Conservation (phyloP, 1,284 basidiomycete species). For the Ganoderma multipileum region DNA sequence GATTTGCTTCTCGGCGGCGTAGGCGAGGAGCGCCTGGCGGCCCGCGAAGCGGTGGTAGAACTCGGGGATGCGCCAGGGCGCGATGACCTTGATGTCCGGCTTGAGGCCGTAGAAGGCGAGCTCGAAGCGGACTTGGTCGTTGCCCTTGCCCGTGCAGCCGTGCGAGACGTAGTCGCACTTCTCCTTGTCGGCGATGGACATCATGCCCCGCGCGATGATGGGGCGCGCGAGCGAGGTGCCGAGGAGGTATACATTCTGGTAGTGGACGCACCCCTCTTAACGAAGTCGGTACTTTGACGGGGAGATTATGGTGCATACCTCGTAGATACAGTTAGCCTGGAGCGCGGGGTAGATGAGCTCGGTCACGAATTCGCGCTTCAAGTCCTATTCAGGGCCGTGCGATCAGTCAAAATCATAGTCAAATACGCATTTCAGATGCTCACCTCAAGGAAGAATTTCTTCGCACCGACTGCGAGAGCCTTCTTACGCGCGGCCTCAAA, state of each 20-base stretch:
- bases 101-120: conserved; percentile 99
- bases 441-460: conserved; percentile 94
- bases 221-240: background rate
- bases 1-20: conserved; percentile 89
- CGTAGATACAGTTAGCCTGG: conserved; percentile 99
- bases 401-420: background rate
- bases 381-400: conserved; percentile 62
- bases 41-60: conserved; percentile 99
- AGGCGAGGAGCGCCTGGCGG: conserved; percentile 91
- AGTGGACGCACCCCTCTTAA: background rate
- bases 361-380: conserved; percentile 95
- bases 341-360: conserved; percentile 98
- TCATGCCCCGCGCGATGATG: conserved; percentile 99
- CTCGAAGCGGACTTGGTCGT: conserved; percentile 99
- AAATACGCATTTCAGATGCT: background rate
- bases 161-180: conserved; percentile 97
- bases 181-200: conserved; percentile 89
- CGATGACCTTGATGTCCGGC: conserved; percentile 98
- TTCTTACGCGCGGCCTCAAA: conserved; percentile 94
- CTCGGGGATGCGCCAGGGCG: conserved; percentile 95
- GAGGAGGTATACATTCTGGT: conserved; percentile 90
- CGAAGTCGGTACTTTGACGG: background rate
- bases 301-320: conserved; percentile 54
- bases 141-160: conserved; percentile 99
- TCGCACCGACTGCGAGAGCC: conserved; percentile 91